Percentiles rank a stretch among this genome's conserved stretches.
Conservation (phyloP, 2,329 filamentous ascomycete species). For the Fusarium protoensiforme region DNA sequence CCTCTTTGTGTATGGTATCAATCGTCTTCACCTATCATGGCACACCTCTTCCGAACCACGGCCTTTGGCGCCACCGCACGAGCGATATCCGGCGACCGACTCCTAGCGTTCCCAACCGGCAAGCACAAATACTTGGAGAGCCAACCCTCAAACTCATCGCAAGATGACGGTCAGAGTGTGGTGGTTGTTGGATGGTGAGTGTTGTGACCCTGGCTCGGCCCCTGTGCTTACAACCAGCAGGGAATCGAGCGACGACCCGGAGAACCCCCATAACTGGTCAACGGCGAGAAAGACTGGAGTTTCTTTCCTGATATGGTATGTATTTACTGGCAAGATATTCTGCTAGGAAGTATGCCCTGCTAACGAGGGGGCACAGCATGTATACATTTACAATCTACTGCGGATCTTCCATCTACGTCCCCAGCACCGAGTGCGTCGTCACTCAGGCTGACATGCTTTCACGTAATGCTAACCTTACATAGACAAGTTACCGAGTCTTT, state of each 20-base stretch:
- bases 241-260: not conserved
- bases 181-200: not conserved
- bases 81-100: not conserved
- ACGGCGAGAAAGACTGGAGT: not conserved
- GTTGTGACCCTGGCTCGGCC: not conserved
- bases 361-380: not conserved
- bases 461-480: not conserved
- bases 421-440: not conserved
- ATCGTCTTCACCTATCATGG: not conserved
- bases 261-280: not conserved
- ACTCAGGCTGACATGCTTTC: not conserved
- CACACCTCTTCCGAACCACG: not conserved
- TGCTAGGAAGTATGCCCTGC: not conserved
- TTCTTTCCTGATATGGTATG: not conserved
- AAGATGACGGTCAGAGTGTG: not conserved
- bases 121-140: not conserved
- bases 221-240: not conserved
- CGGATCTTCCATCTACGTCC: not conserved
- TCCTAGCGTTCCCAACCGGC: not conserved
- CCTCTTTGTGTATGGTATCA: not conserved
- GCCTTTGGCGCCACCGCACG: not conserved
- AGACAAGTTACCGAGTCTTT: not conserved
- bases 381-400: not conserved
- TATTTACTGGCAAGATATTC: accelerated
- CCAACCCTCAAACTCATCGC: not conserved